Percentiles rank a stretch among this genome's conserved stretches.
Conservation (phyloP, 768 basidiomycete species). For the Rhodosporidiobolus sp. region DNA sequence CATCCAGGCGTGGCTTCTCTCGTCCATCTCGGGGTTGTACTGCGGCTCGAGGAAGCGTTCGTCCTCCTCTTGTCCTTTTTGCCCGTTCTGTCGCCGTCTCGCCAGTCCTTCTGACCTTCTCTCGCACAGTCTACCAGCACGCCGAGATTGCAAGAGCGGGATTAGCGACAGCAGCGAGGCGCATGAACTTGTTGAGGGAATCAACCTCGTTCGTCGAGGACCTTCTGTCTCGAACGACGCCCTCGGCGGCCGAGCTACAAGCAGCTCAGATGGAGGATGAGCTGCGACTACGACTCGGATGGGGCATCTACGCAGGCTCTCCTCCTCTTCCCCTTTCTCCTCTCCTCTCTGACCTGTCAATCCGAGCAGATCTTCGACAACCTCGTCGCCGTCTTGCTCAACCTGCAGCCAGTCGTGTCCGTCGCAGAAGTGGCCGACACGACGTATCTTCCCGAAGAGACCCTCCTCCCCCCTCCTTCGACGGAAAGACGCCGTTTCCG, state of each 20-base stretch:
- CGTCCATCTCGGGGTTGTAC: background rate
- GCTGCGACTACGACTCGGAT: background rate
- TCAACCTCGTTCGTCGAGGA: background rate
- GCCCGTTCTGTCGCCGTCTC: background rate
- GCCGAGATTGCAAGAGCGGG: background rate
- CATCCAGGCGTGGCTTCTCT: slow-evolving; percentile 1
- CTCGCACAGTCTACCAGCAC: background rate
- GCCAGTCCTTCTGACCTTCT: background rate
- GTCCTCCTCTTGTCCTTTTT: background rate
- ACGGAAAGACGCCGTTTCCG: background rate
- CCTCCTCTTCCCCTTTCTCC: background rate
- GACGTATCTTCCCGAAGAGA: background rate
- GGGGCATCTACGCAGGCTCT: background rate
- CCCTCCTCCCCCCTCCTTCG: background rate
- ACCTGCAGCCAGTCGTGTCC: background rate
- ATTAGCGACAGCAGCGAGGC: background rate
- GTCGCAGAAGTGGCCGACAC: background rate
- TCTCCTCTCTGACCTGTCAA: background rate
- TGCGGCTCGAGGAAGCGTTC: background rate
- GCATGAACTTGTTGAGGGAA: slow-evolving; percentile 1
- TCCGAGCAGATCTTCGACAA: background rate
- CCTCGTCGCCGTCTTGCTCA: background rate
- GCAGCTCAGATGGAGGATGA: background rate
- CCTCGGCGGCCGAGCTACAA: background rate
- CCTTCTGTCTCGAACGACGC: background rate